Base-by-base conservation (phyloP, 2,329 filamentous ascomycete genomes). In the Fusarium verrucosum region DNA sequence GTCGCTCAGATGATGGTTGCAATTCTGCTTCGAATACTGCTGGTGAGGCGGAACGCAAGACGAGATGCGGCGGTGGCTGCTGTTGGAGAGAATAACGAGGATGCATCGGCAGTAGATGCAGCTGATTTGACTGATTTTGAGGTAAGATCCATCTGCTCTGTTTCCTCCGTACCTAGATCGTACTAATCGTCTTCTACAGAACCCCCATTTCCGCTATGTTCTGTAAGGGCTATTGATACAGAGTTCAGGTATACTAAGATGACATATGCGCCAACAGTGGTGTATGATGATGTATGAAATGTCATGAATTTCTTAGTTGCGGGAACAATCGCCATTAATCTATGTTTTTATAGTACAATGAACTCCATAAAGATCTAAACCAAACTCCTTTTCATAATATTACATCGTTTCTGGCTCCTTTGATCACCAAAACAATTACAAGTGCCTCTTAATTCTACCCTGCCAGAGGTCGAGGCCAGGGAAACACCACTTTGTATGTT, bases 81-180 rank as follows among this genome's bases (percentile, higher is more conserved):
- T 1, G 17, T 53, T 1, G 68, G 58, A 9, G 17, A n/a, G 0
- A 25, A 32, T 0, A 44, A 32, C 0, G 40, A 33, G 1, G 63
- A 66, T 14, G 9, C 50, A 1, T 45, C 54, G 1, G 17, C 13
- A 4, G 40, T 37, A 1, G 63, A 66, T n/a, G 58, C 45, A 6
- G 32, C 47, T 11, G 68, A 70, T 7, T 22, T 59, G 9, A 70
- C 68, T 1, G 68, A 70, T n/a, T 70, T 70, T 17, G 66, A 70
- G 57, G 68, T 66, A 33, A 51, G 35, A 11, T 7, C 1, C 13
- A 13, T 28, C 0, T 7, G 3, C n/a, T 6, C 1, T 16, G 1
- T 1, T 25, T 1, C 11, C 8, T n/a, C n/a, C 7, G 2, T 8
- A 8, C 2, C 9, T 4, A 7, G 2, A 10, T 19, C 4, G 5